These are phyloP conservation scores for Syzygium aqueum DNA, from an alignment of 345 rosid species.

Conservation along the genomic window DNA sequence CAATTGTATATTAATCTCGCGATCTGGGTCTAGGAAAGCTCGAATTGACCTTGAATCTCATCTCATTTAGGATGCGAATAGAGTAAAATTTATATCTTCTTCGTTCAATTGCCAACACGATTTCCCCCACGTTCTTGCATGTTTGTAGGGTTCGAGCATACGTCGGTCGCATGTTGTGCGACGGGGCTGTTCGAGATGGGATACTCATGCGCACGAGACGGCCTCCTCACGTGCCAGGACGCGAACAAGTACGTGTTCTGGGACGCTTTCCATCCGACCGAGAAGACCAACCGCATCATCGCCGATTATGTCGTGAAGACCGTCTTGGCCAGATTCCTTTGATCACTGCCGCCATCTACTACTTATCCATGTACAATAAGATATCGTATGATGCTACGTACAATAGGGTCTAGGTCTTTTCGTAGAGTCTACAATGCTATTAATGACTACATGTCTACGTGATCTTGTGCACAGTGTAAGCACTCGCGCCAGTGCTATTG, in stretches of 20 bases:
- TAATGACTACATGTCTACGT: not conserved
- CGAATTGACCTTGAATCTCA: not conserved
- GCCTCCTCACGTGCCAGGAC: slow-evolving; percentile 40
- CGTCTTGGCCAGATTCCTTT: slow-evolving; percentile 9
- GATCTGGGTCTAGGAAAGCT: not conserved
- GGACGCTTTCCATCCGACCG: slow-evolving; percentile 41
- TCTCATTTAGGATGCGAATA: not conserved
- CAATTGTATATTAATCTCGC: not conserved
- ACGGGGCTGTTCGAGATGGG: slow-evolving; percentile 68
- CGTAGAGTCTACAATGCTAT: not conserved
- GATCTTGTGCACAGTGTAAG: not conserved
- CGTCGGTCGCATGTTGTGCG: slow-evolving; percentile 47
- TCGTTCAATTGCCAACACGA: not conserved
- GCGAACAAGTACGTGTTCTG: slow-evolving; percentile 48
- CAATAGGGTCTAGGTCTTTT: not conserved
- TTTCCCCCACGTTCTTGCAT: not conserved
- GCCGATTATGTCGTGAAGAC: slow-evolving; percentile 10
- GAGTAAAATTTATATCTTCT: not conserved
- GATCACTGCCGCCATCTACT: not conserved
- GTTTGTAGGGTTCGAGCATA: slow-evolving; percentile 33
- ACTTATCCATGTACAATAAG: not conserved
- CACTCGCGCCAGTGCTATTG: not conserved
- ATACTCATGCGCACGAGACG: slow-evolving; percentile 25
- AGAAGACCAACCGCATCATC: slow-evolving; percentile 23
- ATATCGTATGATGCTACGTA: not conserved